Base-by-base conservation (phyloP, 108 stramenopile genomes). In the Pseudonitzschia multiseries region DNA sequence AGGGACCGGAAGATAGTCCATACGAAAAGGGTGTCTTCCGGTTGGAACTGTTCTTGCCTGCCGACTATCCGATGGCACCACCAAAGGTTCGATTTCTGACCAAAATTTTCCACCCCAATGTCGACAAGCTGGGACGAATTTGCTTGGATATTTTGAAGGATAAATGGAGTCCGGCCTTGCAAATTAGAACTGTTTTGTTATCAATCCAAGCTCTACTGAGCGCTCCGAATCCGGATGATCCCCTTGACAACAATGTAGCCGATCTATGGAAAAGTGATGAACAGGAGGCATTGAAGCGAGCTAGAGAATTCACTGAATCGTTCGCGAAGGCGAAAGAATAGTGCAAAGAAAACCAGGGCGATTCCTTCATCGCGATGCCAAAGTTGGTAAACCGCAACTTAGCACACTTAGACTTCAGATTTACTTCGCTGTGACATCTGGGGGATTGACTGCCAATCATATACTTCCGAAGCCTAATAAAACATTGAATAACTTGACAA, bases 111-210 rank as follows among this genome's bases (percentile, higher is more conserved):
- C 99, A 99, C 76, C 98, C 98, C 44, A 99, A 99, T 85, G 93
- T 99, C 27, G 98, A 99, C 83, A 95, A 97, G 68, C 87, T 97
- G 26, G 98, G 97, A 21, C 80, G 96, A 60, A 99, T 99, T 75
- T 99, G 99, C 71, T 87, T 99, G 65, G 99, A 99, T 75, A 98
- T 99, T 64, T 79, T 99, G 46, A 99, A 99, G 82, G 98, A 99
- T 77, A 98, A 99, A 71, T 99, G 99, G 99, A 96, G 95, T 61
- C 98, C 99, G 12, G 98, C 98, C 18, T 86, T 99, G 70, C 98
- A 99, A 84, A 97, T 97, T 80, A 79, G 96, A 72, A 97, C 96
- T 18, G 94, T 97, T 22, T 81, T 97, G 31, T 75, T 96, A 66
- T 93, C 88, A 60, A 96, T 98, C 68, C 98, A 98, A 78, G 97